Conservation (phyloP, 306 rosid genomes). For the Cicer judaicum region DNA sequence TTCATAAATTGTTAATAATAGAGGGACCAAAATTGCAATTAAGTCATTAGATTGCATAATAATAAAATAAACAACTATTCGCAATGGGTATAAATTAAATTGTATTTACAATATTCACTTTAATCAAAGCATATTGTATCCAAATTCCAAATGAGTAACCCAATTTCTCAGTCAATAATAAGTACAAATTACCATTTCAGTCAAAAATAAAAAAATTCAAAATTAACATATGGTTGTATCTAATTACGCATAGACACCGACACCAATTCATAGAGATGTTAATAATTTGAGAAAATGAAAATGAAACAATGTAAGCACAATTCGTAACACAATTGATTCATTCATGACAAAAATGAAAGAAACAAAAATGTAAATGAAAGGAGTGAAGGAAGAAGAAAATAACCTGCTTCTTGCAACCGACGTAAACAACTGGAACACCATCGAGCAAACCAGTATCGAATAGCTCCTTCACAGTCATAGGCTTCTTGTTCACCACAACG, state of each 20-base stretch:
- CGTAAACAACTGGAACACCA: slow-evolving; percentile 86
- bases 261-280: too few species aligned
- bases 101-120: not conserved
- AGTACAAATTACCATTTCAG: slow-evolving; percentile 5
- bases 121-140: not conserved
- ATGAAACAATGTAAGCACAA: not conserved
- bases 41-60: not conserved
- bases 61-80: not conserved
- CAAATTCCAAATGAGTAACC: not conserved
- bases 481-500: slow-evolving; percentile 62
- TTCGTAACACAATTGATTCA: slow-evolving; percentile 9
- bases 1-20: too few species aligned
- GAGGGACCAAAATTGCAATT: too few species aligned
- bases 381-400: not conserved
- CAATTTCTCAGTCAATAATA: slow-evolving; percentile 10
- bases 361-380: not conserved
- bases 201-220: not conserved
- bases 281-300: too few species aligned
- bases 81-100: not conserved
- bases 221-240: not conserved
- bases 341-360: too few species aligned
- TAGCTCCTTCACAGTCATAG: slow-evolving; percentile 80
- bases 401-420: slow-evolving; percentile 96
- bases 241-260: too few species aligned
- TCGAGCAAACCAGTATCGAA: slow-evolving; percentile 93